Conservation (phyloP, 108 stramenopile genomes). For the Skeletonema costatum region DNA sequence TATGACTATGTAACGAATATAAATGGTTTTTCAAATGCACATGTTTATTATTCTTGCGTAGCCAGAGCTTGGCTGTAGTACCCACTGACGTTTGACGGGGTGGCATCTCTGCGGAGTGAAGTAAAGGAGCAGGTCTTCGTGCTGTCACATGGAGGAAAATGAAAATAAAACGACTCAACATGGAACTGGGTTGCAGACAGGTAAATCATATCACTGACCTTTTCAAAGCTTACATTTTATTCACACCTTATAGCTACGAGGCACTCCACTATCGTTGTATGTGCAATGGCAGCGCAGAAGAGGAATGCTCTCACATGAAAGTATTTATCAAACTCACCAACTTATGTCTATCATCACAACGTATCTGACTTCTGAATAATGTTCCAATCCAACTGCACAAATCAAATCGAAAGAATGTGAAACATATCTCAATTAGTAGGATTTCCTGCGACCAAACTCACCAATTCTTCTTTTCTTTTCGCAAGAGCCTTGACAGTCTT, state of each 20-base stretch:
- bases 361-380: not conserved
- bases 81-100: no score
- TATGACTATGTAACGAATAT: not conserved
- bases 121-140: no score
- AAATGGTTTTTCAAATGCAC: not conserved
- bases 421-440: not conserved
- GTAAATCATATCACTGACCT: not conserved
- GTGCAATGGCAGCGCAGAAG: no score
- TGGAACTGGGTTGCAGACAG: not conserved
- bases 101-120: no score
- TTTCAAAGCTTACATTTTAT: not conserved
- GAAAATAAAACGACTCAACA: not conserved
- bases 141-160: no score
- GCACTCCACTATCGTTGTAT: no score
- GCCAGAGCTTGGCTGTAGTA: not conserved
- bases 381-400: not conserved
- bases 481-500: constrained; percentile 17
- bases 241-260: not conserved
- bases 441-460: not conserved
- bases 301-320: not conserved
- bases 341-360: not conserved
- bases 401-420: not conserved
- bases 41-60: not conserved
- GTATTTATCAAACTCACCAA: not conserved
- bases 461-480: constrained; percentile 14